A percentile compares a stretch with the other conserved stretches of the same genome.
Evolutionary conservation across 495 filamentous ascomycete species (phyloP).

Genomic region (Talaromyces nanjingensis): DNA sequence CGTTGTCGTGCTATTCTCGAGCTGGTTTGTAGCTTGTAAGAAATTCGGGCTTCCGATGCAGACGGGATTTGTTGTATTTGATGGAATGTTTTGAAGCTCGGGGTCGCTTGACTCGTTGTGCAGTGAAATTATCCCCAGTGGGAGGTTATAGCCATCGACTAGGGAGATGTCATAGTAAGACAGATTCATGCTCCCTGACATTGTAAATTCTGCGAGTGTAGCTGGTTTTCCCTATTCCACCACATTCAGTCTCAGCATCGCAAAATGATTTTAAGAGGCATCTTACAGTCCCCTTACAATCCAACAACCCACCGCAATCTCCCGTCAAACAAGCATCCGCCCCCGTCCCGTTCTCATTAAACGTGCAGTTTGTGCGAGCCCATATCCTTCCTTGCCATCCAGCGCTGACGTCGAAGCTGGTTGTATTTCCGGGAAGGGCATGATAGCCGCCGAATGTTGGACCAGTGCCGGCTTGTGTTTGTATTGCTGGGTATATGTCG

Average conservation of each 20-base stretch:
- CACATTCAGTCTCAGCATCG: not conserved
- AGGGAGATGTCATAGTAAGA: conserved; percentile 77
- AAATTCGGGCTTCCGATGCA: conserved; percentile 61
- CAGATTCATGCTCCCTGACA: conserved; percentile 33
- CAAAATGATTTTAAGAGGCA: not conserved
- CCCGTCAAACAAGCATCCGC: conserved; percentile 59
- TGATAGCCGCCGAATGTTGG: conserved; percentile 58
- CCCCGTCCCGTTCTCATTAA: conserved; percentile 47
- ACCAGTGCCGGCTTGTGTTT: conserved; percentile 56
- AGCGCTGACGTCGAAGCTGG: conserved; percentile 47
- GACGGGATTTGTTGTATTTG: conserved; percentile 64
- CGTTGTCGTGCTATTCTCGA: conserved; percentile 20
- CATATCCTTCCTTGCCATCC: conserved; percentile 77
- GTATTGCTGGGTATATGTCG: conserved; percentile 64
- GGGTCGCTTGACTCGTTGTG: conserved; percentile 44
- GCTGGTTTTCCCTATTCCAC: conserved; percentile 33
- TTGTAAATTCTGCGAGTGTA: conserved; percentile 70
- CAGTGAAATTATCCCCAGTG: conserved; percentile 58
- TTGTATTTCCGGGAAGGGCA: conserved; percentile 43
- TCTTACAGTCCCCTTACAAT: conserved; percentile 58
- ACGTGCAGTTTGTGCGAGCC: conserved; percentile 77
- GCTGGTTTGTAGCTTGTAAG: conserved; percentile 33
- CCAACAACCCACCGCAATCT: conserved; percentile 61
- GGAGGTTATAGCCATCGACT: conserved; percentile 80
- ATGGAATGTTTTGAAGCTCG: conserved; percentile 50